A percentile compares a stretch with the other conserved stretches of the same genome.
Conservation (phyloP, 805 yeast species). For the Wickerhamiella dianesei region DNA sequence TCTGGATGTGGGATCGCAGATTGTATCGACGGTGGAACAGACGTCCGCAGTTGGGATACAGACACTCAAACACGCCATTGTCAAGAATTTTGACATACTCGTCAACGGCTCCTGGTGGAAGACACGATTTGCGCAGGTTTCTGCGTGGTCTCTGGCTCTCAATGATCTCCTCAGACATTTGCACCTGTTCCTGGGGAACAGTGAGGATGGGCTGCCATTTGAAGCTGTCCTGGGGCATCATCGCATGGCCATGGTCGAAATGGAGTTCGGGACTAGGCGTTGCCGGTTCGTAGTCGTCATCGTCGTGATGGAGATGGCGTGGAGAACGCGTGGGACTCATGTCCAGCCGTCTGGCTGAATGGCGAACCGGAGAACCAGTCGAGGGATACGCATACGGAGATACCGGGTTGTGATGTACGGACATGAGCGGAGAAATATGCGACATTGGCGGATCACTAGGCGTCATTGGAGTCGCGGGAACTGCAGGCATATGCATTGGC, state of each 20-base stretch:
- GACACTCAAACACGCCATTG: constrained; percentile 59
- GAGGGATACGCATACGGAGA: neutral
- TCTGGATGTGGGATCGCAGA: constrained; percentile 88
- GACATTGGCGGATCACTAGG: neutral
- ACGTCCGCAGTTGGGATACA: constrained; percentile 67
- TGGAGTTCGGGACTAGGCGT: neutral
- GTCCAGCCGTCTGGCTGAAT: neutral
- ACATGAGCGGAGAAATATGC: neutral
- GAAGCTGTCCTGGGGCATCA: constrained; percentile 11
- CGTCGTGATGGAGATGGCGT: neutral
- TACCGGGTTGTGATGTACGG: constrained; percentile 3
- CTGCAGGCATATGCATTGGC: neutral
- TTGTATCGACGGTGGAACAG: constrained; percentile 79
- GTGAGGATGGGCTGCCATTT: constrained; percentile 28
- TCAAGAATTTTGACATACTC: constrained; percentile 67
- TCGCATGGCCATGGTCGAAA: neutral
- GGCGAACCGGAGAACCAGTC: neutral
- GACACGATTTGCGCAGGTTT: constrained; percentile 38
- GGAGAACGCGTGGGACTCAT: neutral
- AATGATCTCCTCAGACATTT: constrained; percentile 21
- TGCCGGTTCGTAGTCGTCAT: neutral
- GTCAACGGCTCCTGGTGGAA: constrained; percentile 86
- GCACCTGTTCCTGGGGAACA: constrained; percentile 22
- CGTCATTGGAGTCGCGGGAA: neutral
- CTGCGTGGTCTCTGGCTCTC: constrained; percentile 25